Conservation (phyloP, 169 alveolate species). For the Babesia gibsoni region DNA sequence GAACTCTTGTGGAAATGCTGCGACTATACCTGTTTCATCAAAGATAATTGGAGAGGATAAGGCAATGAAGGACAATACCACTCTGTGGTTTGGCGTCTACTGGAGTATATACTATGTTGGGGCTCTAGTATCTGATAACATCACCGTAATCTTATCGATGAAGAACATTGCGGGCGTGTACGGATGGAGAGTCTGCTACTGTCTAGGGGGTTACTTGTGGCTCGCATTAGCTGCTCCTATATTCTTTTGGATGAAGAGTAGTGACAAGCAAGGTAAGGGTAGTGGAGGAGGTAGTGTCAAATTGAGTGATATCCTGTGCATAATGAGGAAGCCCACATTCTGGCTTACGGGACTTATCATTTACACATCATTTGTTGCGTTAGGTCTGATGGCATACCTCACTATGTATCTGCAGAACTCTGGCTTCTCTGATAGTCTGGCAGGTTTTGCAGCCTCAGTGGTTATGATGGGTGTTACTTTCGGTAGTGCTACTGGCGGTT, state of each 20-base stretch:
- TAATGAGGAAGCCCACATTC: constrained; percentile 42
- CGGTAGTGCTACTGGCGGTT: constrained; percentile 89
- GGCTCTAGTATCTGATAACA: no score
- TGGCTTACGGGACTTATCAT: constrained; percentile 36
- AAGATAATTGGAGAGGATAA: no score
- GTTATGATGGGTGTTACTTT: constrained; percentile 82
- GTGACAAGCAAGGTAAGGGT: no score
- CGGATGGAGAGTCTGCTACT: constrained; percentile 50
- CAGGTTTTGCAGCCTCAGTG: constrained; percentile 81
- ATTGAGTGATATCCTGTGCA: no score
- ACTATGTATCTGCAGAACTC: constrained; percentile 86
- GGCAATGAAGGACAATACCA: no score
- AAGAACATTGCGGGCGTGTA: background rate
- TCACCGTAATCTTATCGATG: no score
- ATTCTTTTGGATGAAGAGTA: no score
- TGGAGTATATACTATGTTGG: no score
- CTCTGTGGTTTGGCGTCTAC: no score
- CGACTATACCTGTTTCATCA: no score
- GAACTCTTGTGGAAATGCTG: no score
- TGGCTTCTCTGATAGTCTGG: constrained; percentile 79
- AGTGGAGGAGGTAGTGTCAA: no score
- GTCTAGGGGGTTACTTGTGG: constrained; percentile 25
- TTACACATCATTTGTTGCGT: constrained; percentile 85
- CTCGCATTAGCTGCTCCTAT: background rate
- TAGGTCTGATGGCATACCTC: constrained; percentile 84